Evolutionary conservation across 148 eudicot genomes (phyloP).

Genomic region (Chenopodium berlandieri): DNA sequence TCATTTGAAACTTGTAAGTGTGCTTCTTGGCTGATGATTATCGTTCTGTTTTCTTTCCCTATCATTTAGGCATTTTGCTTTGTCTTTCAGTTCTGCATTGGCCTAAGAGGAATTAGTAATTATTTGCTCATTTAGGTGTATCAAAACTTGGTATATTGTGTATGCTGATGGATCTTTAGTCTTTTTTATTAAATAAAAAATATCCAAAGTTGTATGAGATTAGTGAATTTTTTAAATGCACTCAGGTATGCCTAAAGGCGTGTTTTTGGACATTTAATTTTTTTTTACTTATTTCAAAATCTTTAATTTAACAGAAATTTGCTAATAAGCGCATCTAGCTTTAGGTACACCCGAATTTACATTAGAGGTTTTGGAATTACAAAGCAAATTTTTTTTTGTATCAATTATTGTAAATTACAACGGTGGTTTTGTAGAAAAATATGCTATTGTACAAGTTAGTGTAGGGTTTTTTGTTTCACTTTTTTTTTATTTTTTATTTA

Average conservation of each 20-base stretch:
- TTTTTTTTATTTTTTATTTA: no score
- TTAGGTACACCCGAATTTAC: no score
- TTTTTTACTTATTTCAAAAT: not conserved
- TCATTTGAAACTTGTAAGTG: not conserved
- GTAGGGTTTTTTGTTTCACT: no score
- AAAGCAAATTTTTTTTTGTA: no score
- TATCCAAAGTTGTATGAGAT: not conserved
- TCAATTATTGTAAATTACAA: not conserved
- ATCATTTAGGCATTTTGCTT: not conserved
- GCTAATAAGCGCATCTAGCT: no score
- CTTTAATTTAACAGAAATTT: no score
- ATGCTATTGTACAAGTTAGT: no score
- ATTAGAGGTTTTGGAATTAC: no score
- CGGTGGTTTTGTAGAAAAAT: not conserved
- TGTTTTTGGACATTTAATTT: not conserved
- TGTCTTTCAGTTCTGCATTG: not conserved
- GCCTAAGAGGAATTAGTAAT: not conserved
- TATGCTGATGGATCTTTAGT: not conserved
- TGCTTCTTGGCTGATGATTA: not conserved
- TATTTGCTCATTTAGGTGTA: not conserved
- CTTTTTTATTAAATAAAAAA: not conserved
- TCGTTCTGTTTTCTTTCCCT: not conserved
- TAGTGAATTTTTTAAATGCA: no score
- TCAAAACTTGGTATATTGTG: not conserved
- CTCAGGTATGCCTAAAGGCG: no score